Evolutionary conservation across 331 rosid species (phyloP), one percentile per base, ranked within the genome.

Genomic region (Malus hybrid): DNA sequence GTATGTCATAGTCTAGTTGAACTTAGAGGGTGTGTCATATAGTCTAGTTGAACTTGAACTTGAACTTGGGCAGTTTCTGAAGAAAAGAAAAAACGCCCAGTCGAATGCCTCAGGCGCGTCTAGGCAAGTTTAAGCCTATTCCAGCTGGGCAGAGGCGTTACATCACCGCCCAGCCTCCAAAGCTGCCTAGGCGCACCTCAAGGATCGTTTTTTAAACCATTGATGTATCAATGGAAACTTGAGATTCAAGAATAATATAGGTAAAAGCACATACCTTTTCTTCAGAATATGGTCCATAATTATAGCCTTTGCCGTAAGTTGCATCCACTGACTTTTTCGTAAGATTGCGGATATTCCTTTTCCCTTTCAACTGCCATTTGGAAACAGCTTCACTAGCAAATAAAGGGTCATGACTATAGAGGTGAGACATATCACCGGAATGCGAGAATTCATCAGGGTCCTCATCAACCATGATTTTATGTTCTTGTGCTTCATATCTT

Each of bases 331-430:
- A 76, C 77, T 87, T 87, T 77, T 84, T 94, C 7, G 82, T 65
- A 80, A 94, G 88, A 85, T 83, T 90, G 31, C 97, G 92, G 29
- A 65, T 86, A 72, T 94, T 94, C 89, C 97, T 86, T 81, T 94
- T 94, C 71, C 97, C 97, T 85, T 94, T 92, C 78, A 88, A 72
- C 76, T 89, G 89, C 99, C 99, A 94, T 84, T 94, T 92, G 77
- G 99, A 92, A 74, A 94, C 93, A 34, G 99, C 85, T 78, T 94
- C 96, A 79, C 73, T 86, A 62, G 88, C 71, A 79, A 86, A 76
- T 70, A 82, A 77, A 73, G 82, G 89, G 70, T 90, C 91, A 46
- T 74, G 90, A 18, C 62, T 79, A 83, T 87, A 90, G 59, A 79
- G 87, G 77, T 86, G 97, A 78, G 90, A 80, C 86, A 83, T 88